Evolutionary conservation across 805 yeast genomes (phyloP), one percentile per base, ranked within the genome.

Genomic region (Cyberlindnera lachancei): DNA sequence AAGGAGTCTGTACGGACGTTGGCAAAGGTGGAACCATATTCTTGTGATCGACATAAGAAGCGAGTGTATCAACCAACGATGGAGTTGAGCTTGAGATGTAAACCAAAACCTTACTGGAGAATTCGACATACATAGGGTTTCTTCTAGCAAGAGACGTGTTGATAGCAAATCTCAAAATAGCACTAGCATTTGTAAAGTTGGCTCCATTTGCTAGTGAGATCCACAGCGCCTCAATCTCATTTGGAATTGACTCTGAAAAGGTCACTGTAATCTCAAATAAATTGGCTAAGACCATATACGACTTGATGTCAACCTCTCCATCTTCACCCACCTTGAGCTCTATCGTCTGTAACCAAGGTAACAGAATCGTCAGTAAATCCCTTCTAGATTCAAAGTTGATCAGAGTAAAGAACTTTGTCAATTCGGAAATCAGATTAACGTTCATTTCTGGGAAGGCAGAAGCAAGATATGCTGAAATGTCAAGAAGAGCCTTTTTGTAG

Each of bases 171-270:
- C 78, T 81, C 48, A 85, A 58, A 15, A 86, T 81, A 2, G 73
- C 76, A 27, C 75, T 75, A 15, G 79, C 78, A 46, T 90, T 87
- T n/a, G 62, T 66, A 19, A 72, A 68, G 18, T 73, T 68, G n/a
- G 71, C 68, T 5, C 81, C 84, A 30, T 71, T 74, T 1, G 94
- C 95, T n/a, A 92, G 62, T 0, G 96, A 90, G 5, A 84, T 86
- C 99, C 99, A 92, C 15, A 92, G 57, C 0, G 94, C 94, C 53
- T 88, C 96, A 9, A 92, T 85, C 46, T 87, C 97, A 46, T 80
- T 81, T 27, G 85, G 84, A 44, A 85, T 75, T 11, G 66, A 64
- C 29, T 79, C 78, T 31, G 88, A 75, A 45, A 79, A 83, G 37
- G 75, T 75, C 23, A 86, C 75, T 0, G 96, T 86, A 24, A 92